Evolutionary conservation across 345 rosid species (phyloP), one percentile per base, ranked within the genome.

Genomic region (Litchi chinensis): DNA sequence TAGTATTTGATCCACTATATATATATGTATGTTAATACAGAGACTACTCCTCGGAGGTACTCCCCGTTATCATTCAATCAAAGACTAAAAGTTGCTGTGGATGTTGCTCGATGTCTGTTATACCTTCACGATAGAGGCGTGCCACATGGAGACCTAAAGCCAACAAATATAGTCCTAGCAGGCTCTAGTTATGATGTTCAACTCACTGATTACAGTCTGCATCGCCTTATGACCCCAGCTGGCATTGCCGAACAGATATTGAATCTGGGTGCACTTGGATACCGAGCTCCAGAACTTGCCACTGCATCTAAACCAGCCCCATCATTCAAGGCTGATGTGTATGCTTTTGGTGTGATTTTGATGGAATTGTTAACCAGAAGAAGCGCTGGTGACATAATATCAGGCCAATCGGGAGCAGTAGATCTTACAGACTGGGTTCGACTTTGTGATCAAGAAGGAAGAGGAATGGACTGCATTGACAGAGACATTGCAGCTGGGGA

Each of bases 321-420:
- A 0, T 91, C 99, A 3, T 81, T 84, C 15, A 95, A 92, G 82
- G 91, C 93, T 3, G 99, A 95, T 72, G 94, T 95, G 5, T 95
- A 93, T 40, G 88, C 97, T 18, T 85, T 95, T 11, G 99, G 99
- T 22, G 99, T 95, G 74, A 92, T 95, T 67, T 75, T 95, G 67
- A 89, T 95, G 99, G 99, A 93, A 84, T 82, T 95, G 78, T 81
- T 95, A 76, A 95, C 98, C 5, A 85, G 96, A 85, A 87, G 94
- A 77, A 92, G 99, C 19, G 99, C 99, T 0, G 96, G 99, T 21
- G 99, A 95, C 83, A 95, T 95, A 80, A 93, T 95, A 76, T 95
- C 97, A 2, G 99, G 99, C 57, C 98, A 92, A 68, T 89, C 98
- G 2, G 98, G 99, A 69, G 99, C 97, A 0, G 98, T 95, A 8